Conservation (phyloP, 768 basidiomycete species). For the Psilocybe subaeruginosa region DNA sequence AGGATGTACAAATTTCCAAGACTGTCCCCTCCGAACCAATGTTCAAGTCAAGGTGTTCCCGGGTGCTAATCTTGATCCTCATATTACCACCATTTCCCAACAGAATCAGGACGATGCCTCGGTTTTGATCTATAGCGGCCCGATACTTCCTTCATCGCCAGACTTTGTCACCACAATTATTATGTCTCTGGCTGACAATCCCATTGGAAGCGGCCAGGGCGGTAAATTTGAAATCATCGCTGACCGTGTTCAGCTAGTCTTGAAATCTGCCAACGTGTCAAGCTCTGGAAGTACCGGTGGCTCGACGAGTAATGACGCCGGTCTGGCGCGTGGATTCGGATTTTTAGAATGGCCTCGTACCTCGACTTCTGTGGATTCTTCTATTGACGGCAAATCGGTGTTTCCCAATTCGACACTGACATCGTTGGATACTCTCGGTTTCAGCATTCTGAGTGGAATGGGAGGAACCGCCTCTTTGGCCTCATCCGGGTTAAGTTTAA, state of each 20-base stretch:
- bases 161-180: constrained; percentile 75
- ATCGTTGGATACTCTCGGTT: constrained; percentile 60
- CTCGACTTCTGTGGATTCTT: constrained; percentile 27
- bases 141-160: constrained; percentile 73
- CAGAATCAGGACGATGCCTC: constrained; percentile 64
- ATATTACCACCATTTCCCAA: constrained; percentile 74
- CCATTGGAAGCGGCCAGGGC: constrained; percentile 62
- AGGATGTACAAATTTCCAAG: constrained; percentile 79
- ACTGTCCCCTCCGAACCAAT: constrained; percentile 79
- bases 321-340: constrained; percentile 65
- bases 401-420: constrained; percentile 77
- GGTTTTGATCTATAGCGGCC: constrained; percentile 76
- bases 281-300: constrained; percentile 32
- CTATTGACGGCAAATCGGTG: constrained; percentile 59
- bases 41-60: constrained; percentile 87
- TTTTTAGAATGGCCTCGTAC: constrained; percentile 87
- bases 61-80: constrained; percentile 64
- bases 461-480: constrained; percentile 46
- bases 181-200: constrained; percentile 71
- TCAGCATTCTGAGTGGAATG: constrained; percentile 63
- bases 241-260: constrained; percentile 78
- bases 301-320: constrained; percentile 31
- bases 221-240: constrained; percentile 86
- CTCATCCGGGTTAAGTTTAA: constrained; percentile 42
- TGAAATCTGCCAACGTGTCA: constrained; percentile 62